phyloP scores from a whole-genome alignment of 1,284 basidiomycete genomes.

The Leccinum solheimii region DNA sequence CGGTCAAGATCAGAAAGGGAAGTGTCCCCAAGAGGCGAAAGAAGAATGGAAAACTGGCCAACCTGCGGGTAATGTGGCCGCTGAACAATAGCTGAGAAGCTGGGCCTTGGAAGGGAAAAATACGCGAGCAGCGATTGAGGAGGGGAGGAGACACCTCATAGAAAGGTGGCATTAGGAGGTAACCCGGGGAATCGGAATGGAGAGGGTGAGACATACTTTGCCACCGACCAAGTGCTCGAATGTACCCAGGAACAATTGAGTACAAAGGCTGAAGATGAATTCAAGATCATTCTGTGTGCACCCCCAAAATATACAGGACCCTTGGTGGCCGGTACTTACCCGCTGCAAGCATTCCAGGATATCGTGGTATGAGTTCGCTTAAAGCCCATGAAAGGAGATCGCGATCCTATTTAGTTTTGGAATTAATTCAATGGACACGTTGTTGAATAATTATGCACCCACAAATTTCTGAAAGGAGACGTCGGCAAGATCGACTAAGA shows the following conservation, averaged over 20 bases:
- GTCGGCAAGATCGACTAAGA: conserved; percentile 66
- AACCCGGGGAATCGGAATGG: conserved; percentile 11
- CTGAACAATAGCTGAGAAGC: conserved; percentile 39
- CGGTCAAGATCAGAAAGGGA: conserved; percentile 10
- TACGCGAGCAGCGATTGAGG: conserved; percentile 66
- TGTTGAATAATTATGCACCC: conserved; percentile 32
- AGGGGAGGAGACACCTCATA: conserved; percentile 66
- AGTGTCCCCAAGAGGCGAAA: conserved; percentile 1
- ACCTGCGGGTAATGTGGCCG: conserved; percentile 27
- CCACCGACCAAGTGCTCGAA: conserved; percentile 72
- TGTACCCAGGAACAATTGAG: conserved; percentile 85
- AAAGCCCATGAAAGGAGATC: conserved; percentile 65
- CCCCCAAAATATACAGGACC: neutral
- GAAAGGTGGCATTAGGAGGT: conserved; percentile 12
- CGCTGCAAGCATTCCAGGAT: conserved; percentile 76
- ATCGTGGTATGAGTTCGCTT: conserved; percentile 66
- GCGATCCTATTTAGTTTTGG: conserved; percentile 44
- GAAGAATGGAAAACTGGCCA: neutral
- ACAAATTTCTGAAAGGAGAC: conserved; percentile 62
- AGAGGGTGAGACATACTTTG: conserved; percentile 52
- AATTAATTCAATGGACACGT: conserved; percentile 4
- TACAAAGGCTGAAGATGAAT: conserved; percentile 55
- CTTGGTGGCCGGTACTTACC: conserved; percentile 41
- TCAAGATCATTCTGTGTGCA: conserved; percentile 1
- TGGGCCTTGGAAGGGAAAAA: conserved; percentile 69